phyloP scores from a whole-genome alignment of 306 rosid genomes.

The Quercus gilva region DNA sequence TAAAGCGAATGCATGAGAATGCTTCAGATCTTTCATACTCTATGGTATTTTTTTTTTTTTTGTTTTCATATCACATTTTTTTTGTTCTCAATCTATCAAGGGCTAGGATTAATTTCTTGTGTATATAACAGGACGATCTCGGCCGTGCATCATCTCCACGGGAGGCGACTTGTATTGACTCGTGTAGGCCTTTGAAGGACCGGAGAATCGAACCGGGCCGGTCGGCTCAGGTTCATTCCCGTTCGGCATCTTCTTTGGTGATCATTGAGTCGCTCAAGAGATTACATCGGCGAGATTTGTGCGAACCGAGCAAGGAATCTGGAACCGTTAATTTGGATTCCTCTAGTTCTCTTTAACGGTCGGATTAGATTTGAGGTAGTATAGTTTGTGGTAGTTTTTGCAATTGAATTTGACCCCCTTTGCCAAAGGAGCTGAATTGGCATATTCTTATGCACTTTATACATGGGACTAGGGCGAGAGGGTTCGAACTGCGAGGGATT shows the following conservation, averaged over 20 bases:
- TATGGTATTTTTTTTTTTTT: slow-evolving; percentile 24
- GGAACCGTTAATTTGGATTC: slow-evolving; percentile 33
- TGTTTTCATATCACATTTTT: background rate
- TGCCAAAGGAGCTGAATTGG: too few species aligned
- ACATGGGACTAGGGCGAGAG: too few species aligned
- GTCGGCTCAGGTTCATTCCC: background rate
- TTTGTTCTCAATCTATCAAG: background rate
- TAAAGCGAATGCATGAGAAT: slow-evolving; percentile 50
- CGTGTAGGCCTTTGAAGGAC: slow-evolving; percentile 7
- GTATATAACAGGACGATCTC: slow-evolving; percentile 26
- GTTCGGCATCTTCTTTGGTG: background rate
- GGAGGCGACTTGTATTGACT: slow-evolving; percentile 25
- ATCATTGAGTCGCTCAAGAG: background rate
- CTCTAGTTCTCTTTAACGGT: slow-evolving; percentile 2
- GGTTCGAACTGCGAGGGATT: too few species aligned
- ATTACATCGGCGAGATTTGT: background rate
- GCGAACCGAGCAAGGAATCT: slow-evolving; percentile 2
- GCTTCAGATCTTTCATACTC: slow-evolving; percentile 27
- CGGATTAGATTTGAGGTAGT: slow-evolving; percentile 25
- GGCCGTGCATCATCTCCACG: background rate
- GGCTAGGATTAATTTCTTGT: background rate
- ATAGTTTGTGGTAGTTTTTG: slow-evolving; percentile 11
- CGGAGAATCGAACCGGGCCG: slow-evolving; percentile 2
- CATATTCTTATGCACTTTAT: too few species aligned
- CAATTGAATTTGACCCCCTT: slow-evolving; percentile 10